Conservation (phyloP, 768 basidiomycete species). For the Sporobolomyces roseus region DNA sequence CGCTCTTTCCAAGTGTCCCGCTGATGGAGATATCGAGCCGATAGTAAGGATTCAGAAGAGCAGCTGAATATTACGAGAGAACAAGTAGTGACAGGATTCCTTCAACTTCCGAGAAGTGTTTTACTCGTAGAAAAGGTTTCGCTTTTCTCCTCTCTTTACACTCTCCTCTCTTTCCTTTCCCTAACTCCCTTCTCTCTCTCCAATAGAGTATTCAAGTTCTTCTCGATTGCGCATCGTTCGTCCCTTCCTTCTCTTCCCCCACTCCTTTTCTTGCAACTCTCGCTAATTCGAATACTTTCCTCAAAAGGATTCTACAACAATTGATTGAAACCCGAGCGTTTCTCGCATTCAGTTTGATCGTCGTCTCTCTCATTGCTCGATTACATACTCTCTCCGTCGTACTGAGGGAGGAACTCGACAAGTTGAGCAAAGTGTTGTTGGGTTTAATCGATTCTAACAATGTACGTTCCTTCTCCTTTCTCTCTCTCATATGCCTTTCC, state of each 20-base stretch:
- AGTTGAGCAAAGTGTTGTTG: not conserved
- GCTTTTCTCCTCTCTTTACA: too few species aligned
- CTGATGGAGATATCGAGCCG: not conserved
- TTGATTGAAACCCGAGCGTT: constrained; percentile 37
- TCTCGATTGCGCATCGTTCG: constrained; percentile 13
- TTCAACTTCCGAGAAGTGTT: constrained; percentile 20
- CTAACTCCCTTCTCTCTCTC: not conserved
- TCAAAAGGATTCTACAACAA: too few species aligned
- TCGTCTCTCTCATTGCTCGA: constrained; percentile 30
- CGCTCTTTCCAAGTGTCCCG: not conserved
- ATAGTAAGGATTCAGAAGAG: constrained; percentile 31
- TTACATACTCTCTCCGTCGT: constrained; percentile 28
- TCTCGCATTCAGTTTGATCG: constrained; percentile 34
- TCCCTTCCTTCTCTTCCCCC: not conserved
- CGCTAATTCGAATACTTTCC: constrained; percentile 21
- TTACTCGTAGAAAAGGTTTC: constrained; percentile 31
- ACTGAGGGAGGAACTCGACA: constrained; percentile 14
- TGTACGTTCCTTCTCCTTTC: constrained; percentile 4
- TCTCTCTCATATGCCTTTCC: not conserved
- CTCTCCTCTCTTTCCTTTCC: not conserved
- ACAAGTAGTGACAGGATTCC: not conserved
- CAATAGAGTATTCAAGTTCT: constrained; percentile 19
- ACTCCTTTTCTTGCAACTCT: not conserved
- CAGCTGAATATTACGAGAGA: not conserved
- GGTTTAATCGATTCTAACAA: constrained; percentile 18